Conservation (phyloP, 1,284 basidiomycete genomes). For the Austroboletus novae-zelandiae region DNA sequence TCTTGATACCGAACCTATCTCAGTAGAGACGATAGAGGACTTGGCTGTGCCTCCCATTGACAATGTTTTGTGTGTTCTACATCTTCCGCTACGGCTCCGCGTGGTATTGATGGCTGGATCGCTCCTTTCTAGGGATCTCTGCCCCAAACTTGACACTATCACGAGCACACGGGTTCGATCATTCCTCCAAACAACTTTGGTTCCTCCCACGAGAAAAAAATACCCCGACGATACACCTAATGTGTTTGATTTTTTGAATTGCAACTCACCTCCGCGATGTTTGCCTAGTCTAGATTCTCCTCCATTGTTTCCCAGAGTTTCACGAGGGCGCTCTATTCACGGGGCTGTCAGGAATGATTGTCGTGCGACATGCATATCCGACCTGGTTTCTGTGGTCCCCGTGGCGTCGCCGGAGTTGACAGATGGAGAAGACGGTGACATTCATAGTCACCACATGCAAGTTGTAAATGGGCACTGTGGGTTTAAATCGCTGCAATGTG, state of each 20-base stretch:
- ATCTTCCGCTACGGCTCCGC: not conserved
- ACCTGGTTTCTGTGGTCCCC: slow-evolving; percentile 19
- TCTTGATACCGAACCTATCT: slow-evolving; percentile 15
- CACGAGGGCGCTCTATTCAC: slow-evolving; percentile 1
- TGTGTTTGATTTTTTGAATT: slow-evolving; percentile 33
- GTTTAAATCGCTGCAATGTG: slow-evolving; percentile 16
- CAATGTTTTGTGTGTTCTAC: slow-evolving; percentile 31
- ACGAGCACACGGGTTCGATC: slow-evolving; percentile 22
- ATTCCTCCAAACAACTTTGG: slow-evolving; percentile 19
- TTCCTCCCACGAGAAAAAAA: slow-evolving; percentile 1
- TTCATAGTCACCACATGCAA: slow-evolving; percentile 47
- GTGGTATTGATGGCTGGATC: not conserved
- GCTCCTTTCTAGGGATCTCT: slow-evolving; percentile 33
- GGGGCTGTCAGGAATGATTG: not conserved
- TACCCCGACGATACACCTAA: slow-evolving; percentile 7
- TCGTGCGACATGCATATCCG: slow-evolving; percentile 4
- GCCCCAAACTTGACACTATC: slow-evolving; percentile 31
- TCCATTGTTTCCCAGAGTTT: slow-evolving; percentile 47
- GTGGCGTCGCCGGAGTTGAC: slow-evolving; percentile 21
- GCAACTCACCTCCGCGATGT: slow-evolving; percentile 31
- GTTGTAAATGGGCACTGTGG: slow-evolving; percentile 60
- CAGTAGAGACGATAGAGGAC: slow-evolving; percentile 25
- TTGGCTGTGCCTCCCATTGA: slow-evolving; percentile 26
- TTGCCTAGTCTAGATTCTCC: slow-evolving; percentile 32
- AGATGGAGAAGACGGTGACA: slow-evolving; percentile 40